Conservation (phyloP, 1,139 yeast species). For the Sugiyamaella sp. region DNA sequence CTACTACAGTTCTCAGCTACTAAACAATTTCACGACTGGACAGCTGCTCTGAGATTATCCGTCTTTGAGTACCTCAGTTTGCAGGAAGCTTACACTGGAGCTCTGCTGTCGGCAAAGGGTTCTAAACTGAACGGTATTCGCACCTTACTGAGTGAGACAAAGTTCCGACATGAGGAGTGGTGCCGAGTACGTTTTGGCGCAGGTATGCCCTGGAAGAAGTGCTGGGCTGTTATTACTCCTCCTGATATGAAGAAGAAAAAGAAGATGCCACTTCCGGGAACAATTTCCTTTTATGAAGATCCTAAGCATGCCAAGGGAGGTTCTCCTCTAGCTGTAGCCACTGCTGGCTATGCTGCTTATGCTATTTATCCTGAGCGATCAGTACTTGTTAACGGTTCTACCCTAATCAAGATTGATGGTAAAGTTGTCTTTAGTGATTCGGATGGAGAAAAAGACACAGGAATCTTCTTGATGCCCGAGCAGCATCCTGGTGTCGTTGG, state of each 20-base stretch:
- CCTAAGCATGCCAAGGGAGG: slow-evolving; percentile 57
- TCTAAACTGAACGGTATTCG: slow-evolving; percentile 82
- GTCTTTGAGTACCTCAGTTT: slow-evolving; percentile 76
- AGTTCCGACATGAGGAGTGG: slow-evolving; percentile 92
- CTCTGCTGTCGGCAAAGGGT: slow-evolving; percentile 85
- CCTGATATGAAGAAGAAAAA: slow-evolving; percentile 48
- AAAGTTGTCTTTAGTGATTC: slow-evolving; percentile 62
- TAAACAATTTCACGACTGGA: slow-evolving; percentile 58
- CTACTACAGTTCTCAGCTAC: slow-evolving; percentile 67
- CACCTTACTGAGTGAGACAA: slow-evolving; percentile 79
- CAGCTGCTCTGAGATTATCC: slow-evolving; percentile 77
- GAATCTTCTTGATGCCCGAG: slow-evolving; percentile 95
- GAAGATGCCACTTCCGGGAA: slow-evolving; percentile 44
- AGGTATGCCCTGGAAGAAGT: slow-evolving; percentile 97
- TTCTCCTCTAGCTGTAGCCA: slow-evolving; percentile 76
- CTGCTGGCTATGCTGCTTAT: slow-evolving; percentile 71
- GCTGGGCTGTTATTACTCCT: slow-evolving; percentile 92
- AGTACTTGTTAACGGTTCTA: slow-evolving; percentile 77
- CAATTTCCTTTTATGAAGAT: slow-evolving; percentile 46
- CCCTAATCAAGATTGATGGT: slow-evolving; percentile 88
- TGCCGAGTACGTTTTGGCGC: slow-evolving; percentile 91
- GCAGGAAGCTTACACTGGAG: slow-evolving; percentile 96
- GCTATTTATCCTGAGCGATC: slow-evolving; percentile 93
- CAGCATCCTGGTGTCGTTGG: slow-evolving; percentile 93
- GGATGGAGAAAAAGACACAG: slow-evolving; percentile 65